Evolutionary conservation across 2,329 filamentous ascomycete species (phyloP), one percentile per base, ranked within the genome.

Genomic region (Apiospora rasikravindrae): DNA sequence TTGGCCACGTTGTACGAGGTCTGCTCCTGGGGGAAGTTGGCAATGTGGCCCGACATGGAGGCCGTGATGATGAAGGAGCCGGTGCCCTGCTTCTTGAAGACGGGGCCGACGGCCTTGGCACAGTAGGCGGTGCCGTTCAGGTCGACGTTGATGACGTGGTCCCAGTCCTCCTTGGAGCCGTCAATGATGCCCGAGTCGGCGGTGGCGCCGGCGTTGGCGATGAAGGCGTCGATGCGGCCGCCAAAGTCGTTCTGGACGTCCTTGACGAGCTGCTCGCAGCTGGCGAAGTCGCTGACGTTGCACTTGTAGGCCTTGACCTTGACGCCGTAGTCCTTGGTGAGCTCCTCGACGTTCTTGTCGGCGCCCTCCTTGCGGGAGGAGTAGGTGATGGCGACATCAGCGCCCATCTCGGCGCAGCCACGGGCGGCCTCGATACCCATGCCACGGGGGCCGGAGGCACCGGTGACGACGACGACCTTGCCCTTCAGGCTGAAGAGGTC

Each of bases 161-260:
- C 86, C 82, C 92, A 92, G 78, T 88, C 87, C 24, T 87, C 84
- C 29, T 89, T 78, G 16, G 86, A 82, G 33, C 86, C 87, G 37
- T 90, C 87, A 33, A 90, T 83, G 78, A 89, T 86, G 11, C 88
- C 82, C 1, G 87, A 88, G 76, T 91, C 83, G 1, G 85, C 89
- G 1, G 88, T 87, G 69, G 90, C 88, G 47, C 89, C 92, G 53
- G 88, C 91, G 81, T 95, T 94, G 77, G 93, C 92, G 70, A 95
- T 88, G 77, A 95, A 94, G 73, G 91, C 88, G 75, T 94, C 92
- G 72, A 94, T 89, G 68, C 90, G 89, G 57, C 57, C 57, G 77
- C 91, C 91, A 80, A 95, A 95, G 79, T 95, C 93, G 76, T 85
- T 84, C 79, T 92, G 87, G 75, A 95, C 90, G 45, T 94, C 89